Percentiles rank a stretch among this genome's conserved stretches.
phyloP scores from a whole-genome alignment of 768 basidiomycete species.

The Pleurotus pulmonarius region DNA sequence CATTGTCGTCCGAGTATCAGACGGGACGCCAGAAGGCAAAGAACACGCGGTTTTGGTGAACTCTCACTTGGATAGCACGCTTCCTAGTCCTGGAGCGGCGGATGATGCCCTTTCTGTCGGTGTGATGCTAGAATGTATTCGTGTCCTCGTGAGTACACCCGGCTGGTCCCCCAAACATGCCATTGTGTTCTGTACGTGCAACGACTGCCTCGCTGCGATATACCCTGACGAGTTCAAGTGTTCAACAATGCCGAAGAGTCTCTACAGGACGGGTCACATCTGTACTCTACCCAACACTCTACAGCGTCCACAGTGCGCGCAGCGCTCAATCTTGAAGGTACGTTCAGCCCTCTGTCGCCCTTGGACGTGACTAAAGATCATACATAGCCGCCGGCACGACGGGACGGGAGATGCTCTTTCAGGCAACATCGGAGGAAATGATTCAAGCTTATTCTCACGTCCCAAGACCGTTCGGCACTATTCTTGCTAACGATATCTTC shows the following conservation, averaged over 20 bases:
- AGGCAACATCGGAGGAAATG: conserved; percentile 95
- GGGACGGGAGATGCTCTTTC: conserved; percentile 89
- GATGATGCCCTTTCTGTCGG: conserved; percentile 89
- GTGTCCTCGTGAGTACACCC: conserved; percentile 69
- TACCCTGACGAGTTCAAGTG: conserved; percentile 40
- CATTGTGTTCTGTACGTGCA: conserved; percentile 71
- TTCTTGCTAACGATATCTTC: conserved; percentile 91
- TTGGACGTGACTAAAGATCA: neutral
- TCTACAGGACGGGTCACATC: conserved; percentile 90
- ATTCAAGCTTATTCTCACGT: conserved; percentile 85
- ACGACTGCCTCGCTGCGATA: neutral
- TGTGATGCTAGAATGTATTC: conserved; percentile 85
- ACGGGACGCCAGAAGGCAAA: conserved; percentile 68
- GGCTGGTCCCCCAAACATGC: conserved; percentile 72
- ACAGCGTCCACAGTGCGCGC: conserved; percentile 76
- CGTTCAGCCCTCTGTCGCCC: conserved; percentile 4
- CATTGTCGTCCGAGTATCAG: conserved; percentile 82
- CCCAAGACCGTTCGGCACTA: conserved; percentile 83
- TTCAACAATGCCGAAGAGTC: conserved; percentile 97
- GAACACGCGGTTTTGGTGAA: conserved; percentile 85
- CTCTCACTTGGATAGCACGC: conserved; percentile 83
- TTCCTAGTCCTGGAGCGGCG: conserved; percentile 85
- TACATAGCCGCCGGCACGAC: conserved; percentile 75
- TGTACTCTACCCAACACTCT: conserved; percentile 89
- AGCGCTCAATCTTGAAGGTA: conserved; percentile 88